Evolutionary conservation across 1,284 basidiomycete species (phyloP), one percentile per base, ranked within the genome.

Genomic region (Ustilago cynodontis): DNA sequence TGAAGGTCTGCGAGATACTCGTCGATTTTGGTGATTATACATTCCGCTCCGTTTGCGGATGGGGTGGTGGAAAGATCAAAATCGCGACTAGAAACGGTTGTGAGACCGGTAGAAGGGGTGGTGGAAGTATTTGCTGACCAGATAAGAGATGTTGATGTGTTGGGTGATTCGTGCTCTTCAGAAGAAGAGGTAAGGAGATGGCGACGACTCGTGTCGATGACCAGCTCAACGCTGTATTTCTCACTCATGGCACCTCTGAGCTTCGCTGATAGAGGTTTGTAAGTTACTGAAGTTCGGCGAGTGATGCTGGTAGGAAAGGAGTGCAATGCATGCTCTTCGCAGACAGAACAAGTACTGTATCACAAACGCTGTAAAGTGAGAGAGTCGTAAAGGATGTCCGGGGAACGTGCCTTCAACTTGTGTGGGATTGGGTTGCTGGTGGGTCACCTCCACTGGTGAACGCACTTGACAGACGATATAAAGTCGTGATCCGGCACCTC

Each of bases 141-240:
- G 6, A 51, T 33, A 0, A 31, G 14, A 18, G 58, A 57, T 6
- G 45, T 37, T 18, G 16, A 58, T 0, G 64, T 63, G 31, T 24
- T 31, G 0, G 63, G 50, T 6, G 55, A 49, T 0, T 3, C 20
- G 8, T 33, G 18, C 1, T 13, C 16, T 8, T 43, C 20, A 22
- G 22, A 6, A n/a, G 50, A n/a, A 16, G 16, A 18, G 45, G 5
- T 10, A 11, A 3, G 41, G 43, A 10, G 16, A 2, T 5, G n/a
- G 24, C 14, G 64, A 13, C 70, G 64, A 72, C 60, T 66, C 60
- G 70, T 67, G 41, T 72, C 70, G 70, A 72, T 72, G 35, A 59
- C 39, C 0, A 72, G 53, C 20, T 55, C 31, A 13, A 45, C 20
- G 26, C 3, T 50, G 31, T 51, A 45, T 16, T 39, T 65, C 18